Conservation (phyloP, 2,329 filamentous ascomycete genomes). For the Colletotrichum scovillei region DNA sequence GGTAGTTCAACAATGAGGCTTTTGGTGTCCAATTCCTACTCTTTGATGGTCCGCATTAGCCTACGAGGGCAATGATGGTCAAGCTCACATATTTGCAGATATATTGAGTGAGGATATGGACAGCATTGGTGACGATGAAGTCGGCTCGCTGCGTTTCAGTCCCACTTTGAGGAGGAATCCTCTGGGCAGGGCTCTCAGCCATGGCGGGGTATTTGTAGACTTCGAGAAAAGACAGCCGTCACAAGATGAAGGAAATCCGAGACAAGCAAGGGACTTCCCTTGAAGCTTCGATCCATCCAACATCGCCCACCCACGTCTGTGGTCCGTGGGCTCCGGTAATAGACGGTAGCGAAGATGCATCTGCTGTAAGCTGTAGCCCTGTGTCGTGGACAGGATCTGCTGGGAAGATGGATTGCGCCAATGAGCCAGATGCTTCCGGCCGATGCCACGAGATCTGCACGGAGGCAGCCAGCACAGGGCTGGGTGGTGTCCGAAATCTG, state of each 20-base stretch:
- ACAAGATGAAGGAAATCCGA: slow-evolving; percentile 23
- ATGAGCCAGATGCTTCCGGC: not conserved
- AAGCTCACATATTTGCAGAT: too few species aligned
- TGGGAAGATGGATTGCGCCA: slow-evolving; percentile 13
- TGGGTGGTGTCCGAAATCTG: not conserved
- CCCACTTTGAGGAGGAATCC: not conserved
- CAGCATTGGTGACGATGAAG: not conserved
- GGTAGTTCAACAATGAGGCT: not conserved
- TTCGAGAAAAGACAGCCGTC: slow-evolving; percentile 1
- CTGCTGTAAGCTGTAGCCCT: slow-evolving; percentile 19
- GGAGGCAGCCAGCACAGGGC: slow-evolving; percentile 11
- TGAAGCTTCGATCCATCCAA: not conserved
- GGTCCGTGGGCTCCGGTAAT: not conserved
- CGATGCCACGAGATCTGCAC: slow-evolving; percentile 6
- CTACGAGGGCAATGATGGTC: not conserved
- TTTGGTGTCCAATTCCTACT: not conserved
- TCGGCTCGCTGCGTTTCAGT: not conserved
- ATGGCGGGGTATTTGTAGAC: slow-evolving; percentile 14
- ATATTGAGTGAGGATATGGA: not conserved
- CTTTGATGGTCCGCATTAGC: not conserved
- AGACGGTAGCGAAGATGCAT: slow-evolving; percentile 21
- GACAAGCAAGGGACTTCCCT: slow-evolving; percentile 25
- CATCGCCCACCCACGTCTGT: slow-evolving; percentile 2
- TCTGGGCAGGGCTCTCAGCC: not conserved
- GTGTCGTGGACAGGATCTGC: slow-evolving; percentile 4